Evolutionary conservation across 768 basidiomycete genomes (phyloP).

Genomic region (Rickenella mellea): DNA sequence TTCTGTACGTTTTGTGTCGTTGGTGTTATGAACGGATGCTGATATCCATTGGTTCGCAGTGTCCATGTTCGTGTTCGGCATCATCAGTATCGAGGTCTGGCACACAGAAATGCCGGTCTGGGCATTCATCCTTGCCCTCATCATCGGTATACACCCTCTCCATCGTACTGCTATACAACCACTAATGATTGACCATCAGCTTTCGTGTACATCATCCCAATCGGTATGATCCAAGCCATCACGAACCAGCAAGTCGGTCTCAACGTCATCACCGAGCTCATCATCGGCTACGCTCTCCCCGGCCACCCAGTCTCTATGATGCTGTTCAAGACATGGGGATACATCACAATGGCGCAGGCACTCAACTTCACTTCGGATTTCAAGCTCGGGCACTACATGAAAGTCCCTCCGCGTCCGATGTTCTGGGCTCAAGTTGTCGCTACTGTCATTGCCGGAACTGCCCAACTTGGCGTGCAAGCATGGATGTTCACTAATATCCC

Average conservation of each 20-base stretch:
- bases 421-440: conserved; percentile 26
- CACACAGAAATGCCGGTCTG: conserved; percentile 23
- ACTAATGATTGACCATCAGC: too few relatives aligned
- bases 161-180: too few relatives aligned
- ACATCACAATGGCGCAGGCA: conserved; percentile 20
- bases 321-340: conserved; percentile 26
- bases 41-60: conserved; percentile 13
- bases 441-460: conserved; percentile 24
- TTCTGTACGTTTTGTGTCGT: conserved; percentile 14
- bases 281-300: conserved; percentile 23
- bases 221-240: conserved; percentile 24
- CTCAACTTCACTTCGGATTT: conserved; percentile 20
- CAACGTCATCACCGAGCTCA: conserved; percentile 30
- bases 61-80: conserved; percentile 19
- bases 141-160: too few relatives aligned
- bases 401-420: conserved; percentile 19
- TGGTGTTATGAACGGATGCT: not conserved
- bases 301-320: conserved; percentile 25
- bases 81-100: conserved; percentile 20
- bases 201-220: conserved; percentile 18
- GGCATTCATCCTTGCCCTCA: conserved; percentile 13
- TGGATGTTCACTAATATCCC: conserved; percentile 21
- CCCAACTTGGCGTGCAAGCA: conserved; percentile 18
- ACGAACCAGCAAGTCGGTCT: conserved; percentile 26
- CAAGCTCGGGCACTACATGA: conserved; percentile 26